A percentile compares a stretch with the other conserved stretches of the same genome.
Conservation (phyloP, 257 asterid species). For the Solanum medicagineum region DNA sequence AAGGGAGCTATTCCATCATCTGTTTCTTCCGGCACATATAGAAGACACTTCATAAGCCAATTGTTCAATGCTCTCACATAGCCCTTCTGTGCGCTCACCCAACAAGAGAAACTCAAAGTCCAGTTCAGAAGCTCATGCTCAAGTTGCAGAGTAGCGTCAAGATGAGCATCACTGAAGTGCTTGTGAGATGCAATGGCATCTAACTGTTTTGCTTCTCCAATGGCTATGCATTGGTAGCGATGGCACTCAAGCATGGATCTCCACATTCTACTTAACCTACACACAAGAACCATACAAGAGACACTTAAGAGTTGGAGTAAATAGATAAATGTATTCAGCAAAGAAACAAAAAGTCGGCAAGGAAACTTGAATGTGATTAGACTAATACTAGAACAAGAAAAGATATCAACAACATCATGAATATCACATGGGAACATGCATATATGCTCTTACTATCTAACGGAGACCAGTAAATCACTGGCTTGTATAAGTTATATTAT, state of each 20-base stretch:
- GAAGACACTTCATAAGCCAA: slow-evolving; percentile 93
- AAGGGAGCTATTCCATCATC: slow-evolving; percentile 80
- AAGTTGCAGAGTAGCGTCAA: slow-evolving; percentile 75
- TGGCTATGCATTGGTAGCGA: slow-evolving; percentile 68
- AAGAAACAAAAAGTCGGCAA: not conserved
- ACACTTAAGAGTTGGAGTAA: not conserved
- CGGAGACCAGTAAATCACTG: not conserved
- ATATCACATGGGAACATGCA: not conserved
- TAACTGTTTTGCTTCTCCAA: slow-evolving; percentile 60
- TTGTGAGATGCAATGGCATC: slow-evolving; percentile 62
- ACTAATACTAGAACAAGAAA: not conserved
- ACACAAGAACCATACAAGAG: not conserved
- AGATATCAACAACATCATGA: not conserved
- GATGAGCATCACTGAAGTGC: slow-evolving; percentile 58
- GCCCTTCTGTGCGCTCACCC: slow-evolving; percentile 77
- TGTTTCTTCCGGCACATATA: slow-evolving; percentile 87
- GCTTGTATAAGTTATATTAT: not conserved
- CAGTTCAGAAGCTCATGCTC: slow-evolving; percentile 73
- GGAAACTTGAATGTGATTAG: not conserved
- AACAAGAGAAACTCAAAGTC: slow-evolving; percentile 68
- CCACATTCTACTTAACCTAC: slow-evolving; percentile 84
- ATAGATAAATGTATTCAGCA: not conserved
- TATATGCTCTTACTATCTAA: not conserved
- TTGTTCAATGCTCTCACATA: slow-evolving; percentile 55
- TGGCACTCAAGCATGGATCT: slow-evolving; percentile 89